These are phyloP conservation scores for Castanea crenata DNA, from an alignment of 306 rosid genomes.

Conservation along the genomic window DNA sequence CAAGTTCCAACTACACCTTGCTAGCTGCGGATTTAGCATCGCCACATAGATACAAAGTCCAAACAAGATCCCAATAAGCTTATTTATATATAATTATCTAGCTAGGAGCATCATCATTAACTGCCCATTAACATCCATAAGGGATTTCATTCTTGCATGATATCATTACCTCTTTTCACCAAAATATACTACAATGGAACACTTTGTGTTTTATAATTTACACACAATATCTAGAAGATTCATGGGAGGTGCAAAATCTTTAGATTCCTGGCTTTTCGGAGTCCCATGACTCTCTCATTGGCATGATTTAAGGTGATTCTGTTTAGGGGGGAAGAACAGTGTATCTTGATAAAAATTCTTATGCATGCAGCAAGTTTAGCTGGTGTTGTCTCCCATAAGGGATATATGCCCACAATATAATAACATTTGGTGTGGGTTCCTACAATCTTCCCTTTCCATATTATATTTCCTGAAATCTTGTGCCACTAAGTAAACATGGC, in stretches of 20 bases:
- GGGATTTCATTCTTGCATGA: constrained; percentile 11
- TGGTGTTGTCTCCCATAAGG: constrained; percentile 24
- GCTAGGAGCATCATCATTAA: constrained; percentile 39
- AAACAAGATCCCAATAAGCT: constrained; percentile 31
- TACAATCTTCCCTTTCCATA: neutral
- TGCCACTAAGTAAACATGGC: neutral
- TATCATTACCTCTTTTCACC: constrained; percentile 26
- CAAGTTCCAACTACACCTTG: neutral
- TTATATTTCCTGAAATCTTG: neutral
- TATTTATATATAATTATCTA: constrained; percentile 40
- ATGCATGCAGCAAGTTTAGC: constrained; percentile 18
- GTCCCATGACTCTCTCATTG: constrained; percentile 33
- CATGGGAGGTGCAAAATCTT: constrained; percentile 38
- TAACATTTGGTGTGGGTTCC: neutral
- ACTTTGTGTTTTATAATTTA: neutral
- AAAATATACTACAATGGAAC: constrained; percentile 1
- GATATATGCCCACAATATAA: constrained; percentile 5
- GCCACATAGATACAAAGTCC: constrained; percentile 2
- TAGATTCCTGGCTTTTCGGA: constrained; percentile 36
- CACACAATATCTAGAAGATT: constrained; percentile 26
- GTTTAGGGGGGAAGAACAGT: constrained; percentile 1
- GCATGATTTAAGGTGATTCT: constrained; percentile 13
- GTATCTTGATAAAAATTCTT: constrained; percentile 11
- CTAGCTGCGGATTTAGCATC: neutral
- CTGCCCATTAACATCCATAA: constrained; percentile 28